Conservation (phyloP, 2,329 filamentous ascomycete species). For the Microcyclospora pomicola region DNA sequence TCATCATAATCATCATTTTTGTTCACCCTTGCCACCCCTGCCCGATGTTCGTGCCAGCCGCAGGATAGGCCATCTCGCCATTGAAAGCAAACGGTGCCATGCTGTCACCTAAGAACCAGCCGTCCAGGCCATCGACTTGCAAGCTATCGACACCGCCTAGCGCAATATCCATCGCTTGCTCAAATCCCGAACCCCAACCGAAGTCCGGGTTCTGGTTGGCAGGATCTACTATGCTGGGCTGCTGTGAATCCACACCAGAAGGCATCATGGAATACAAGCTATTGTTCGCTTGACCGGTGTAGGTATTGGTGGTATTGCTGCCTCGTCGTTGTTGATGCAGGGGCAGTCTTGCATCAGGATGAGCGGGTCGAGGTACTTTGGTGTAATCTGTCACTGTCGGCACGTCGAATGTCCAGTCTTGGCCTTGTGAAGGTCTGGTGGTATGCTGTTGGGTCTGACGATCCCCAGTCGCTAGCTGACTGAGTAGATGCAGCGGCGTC, state of each 20-base stretch:
- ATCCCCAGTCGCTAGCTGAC: slow-evolving; percentile 4
- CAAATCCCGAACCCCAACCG: slow-evolving; percentile 22
- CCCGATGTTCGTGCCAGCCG: too few relatives aligned
- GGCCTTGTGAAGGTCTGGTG: slow-evolving; percentile 5
- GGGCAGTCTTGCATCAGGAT: slow-evolving; percentile 6
- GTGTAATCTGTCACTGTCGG: slow-evolving; percentile 11
- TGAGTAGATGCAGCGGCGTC: slow-evolving; percentile 6
- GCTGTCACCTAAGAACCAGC: slow-evolving; percentile 18
- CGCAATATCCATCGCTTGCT: slow-evolving; percentile 24
- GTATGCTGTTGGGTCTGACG: slow-evolving; percentile 2
- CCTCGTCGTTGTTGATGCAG: neutral
- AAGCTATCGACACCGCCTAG: slow-evolving; percentile 20
- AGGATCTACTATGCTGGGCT: slow-evolving; percentile 6
- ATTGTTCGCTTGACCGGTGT: neutral
- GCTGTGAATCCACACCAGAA: slow-evolving; percentile 2
- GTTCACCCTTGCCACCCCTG: too few relatives aligned
- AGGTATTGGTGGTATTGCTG: neutral
- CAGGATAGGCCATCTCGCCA: slow-evolving; percentile 4
- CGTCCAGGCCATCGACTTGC: slow-evolving; percentile 18
- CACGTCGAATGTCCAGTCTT: slow-evolving; percentile 12
- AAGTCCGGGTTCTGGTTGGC: slow-evolving; percentile 10
- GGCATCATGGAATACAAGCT: neutral
- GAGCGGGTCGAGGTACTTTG: slow-evolving; percentile 4
- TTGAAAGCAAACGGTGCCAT: slow-evolving; percentile 16
- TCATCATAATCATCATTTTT: too few relatives aligned